Base-by-base conservation (phyloP, 306 rosid genomes). In the Calophaca sinica region DNA sequence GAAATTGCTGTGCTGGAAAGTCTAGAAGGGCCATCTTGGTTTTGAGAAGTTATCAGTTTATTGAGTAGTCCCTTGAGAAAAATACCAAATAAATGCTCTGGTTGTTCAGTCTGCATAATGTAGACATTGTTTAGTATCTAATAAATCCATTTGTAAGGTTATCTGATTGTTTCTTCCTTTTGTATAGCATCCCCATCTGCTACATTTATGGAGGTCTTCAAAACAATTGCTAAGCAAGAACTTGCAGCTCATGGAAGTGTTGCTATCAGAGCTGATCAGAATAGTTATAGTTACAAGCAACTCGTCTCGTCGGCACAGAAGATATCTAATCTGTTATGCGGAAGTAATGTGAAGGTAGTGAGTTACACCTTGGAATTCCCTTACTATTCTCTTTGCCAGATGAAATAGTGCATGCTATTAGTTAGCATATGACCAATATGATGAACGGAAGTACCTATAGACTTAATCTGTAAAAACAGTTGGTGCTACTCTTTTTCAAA, bases 221-320 rank as follows among this genome's bases (percentile, higher is more conserved):
- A 79, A 78, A 89, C 84, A 83, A 88, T 82, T 85, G 84, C 87
- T 48, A 76, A 65, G 72, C 87, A 82, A 36, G 97, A 93, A 11
- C 81, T 81, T 77, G 72, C 74, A 26, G 72, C 79, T 72, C 80
- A 7, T 71, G 87, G 84, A 11, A 82, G 53, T 60, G 85, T 90
- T 72, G 99, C 99, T 68, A 84, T 94, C 72, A 86, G 91, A 87
- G 91, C 92, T 57, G 88, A 94, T 73, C 62, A 86, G 66, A 83
- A 90, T 81, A 90, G 88, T 83, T 88, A 92, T 48, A 86, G 85
- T 78, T 94, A 88, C 88, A 67, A 5, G 46, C 88, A 92, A 59
- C 88, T 94, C 45, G 53, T 90, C 32, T 85, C 88, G 29, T 84
- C 96, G 29, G 99, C 96, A 6, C 76, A 68, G 67, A 84, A 82